Evolutionary conservation across 257 asterid genomes (phyloP), one percentile per base, ranked within the genome.

Genomic region (Henckelia pumila): DNA sequence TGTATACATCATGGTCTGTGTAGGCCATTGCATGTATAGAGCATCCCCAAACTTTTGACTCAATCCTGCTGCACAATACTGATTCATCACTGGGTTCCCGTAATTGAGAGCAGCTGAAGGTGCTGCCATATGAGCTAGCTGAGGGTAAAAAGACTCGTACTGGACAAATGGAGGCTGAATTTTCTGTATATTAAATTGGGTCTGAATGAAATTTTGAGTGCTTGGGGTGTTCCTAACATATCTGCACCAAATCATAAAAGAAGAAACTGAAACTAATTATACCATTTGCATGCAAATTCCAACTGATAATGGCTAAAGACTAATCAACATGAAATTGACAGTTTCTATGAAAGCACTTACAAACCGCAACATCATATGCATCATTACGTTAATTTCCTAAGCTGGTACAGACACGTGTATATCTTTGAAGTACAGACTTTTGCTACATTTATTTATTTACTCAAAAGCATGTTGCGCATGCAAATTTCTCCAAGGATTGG

Each of bases 1-100:
- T 13, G 96, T 89, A 84, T 84, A 84, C 87, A 94, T 85, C 95
- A 88, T 81, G 29, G 96, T 77, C 76, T 87, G 97, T 26, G 87
- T 80, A 17, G 95, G 96, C 95, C 93, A 88, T 81, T 83, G 99
- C 84, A 88, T 73, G 72, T 86, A 86, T 65, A 85, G 75, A 71
- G 84, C 83, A 64, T 84, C 92, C 66, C 73, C 74, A 47, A 89
- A 69, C 71, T 84, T 69, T 68, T 84, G 96, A 75, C 77, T 85
- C 71, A 79, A 72, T 64, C 96, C 95, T 82, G 78, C 69, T 32
- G 92, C 88, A 75, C 84, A 75, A 69, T 84, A 91, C 16, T 95
- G 95, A 73, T 80, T 75, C 94, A 85, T 76, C 71, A 79, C 80
- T 25, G 85, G 89, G 78, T 55, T 77, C 73, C 80, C 74, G 81